Percentiles rank a stretch among this genome's conserved stretches.
These are phyloP conservation scores for Gaillardinia entomophila DNA, from an alignment of 805 yeast genomes.

Conservation along the genomic window DNA sequence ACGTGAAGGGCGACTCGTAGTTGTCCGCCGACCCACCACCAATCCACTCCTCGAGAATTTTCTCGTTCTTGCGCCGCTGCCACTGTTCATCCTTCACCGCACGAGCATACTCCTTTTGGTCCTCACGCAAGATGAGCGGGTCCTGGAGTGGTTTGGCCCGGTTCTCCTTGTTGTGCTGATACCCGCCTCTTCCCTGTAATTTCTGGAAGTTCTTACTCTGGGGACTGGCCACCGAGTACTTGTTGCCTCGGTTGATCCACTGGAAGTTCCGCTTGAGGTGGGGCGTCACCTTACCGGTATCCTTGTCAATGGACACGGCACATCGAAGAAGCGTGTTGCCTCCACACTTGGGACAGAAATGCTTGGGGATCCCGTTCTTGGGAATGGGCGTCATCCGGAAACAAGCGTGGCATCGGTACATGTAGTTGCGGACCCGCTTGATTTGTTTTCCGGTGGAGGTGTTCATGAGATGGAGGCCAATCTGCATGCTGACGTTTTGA, in stretches of 20 bases:
- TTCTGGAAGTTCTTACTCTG: constrained; percentile 69
- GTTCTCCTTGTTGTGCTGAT: constrained; percentile 62
- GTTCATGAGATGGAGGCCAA: constrained; percentile 84
- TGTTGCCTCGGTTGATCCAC: constrained; percentile 88
- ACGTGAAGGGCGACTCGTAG: constrained; percentile 76
- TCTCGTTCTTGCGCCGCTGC: constrained; percentile 82
- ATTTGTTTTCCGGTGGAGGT: constrained; percentile 79
- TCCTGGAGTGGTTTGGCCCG: constrained; percentile 45
- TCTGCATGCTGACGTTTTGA: constrained; percentile 89
- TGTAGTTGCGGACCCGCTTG: constrained; percentile 79
- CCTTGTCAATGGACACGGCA: constrained; percentile 77
- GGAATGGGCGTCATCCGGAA: constrained; percentile 77
- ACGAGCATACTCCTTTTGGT: constrained; percentile 87
- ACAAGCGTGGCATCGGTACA: constrained; percentile 97
- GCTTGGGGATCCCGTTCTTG: constrained; percentile 67
- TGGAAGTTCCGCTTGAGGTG: constrained; percentile 87
- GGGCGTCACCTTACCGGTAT: constrained; percentile 78
- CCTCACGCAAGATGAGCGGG: constrained; percentile 70
- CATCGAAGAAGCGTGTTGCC: constrained; percentile 87
- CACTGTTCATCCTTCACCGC: constrained; percentile 85
- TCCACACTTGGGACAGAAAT: constrained; percentile 95
- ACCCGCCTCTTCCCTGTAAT: constrained; percentile 72
- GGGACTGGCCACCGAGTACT: constrained; percentile 82
- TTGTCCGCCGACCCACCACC: constrained; percentile 94
- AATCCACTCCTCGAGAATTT: constrained; percentile 78